Evolutionary conservation across 306 rosid species (phyloP), one percentile per base, ranked within the genome.

Genomic region (Betula pendula): DNA sequence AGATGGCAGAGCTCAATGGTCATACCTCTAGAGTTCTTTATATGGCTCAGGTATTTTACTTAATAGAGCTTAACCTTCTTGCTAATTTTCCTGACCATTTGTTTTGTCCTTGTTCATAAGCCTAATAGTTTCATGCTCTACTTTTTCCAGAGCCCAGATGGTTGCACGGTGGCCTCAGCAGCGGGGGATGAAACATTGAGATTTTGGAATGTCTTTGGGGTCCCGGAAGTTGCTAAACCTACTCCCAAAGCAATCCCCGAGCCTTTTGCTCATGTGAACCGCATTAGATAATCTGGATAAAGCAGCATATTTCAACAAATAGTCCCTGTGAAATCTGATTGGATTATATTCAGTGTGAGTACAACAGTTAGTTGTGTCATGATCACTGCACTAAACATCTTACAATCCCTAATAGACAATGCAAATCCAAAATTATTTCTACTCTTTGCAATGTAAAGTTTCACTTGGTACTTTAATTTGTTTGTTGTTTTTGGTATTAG

Each of bases 21-120:
- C 97, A 92, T 69, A 84, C 92, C 17, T 92, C 97, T 9, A 89
- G 97, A 71, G 97, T 92, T 78, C 91, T 90, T 42, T 89, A 22
- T 67, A 87, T 93, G 94, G 80, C 92, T 19, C 70, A 65, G 70
- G 70, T 65, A 63, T 33, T 8, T 15, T 16, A 33, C 17, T 19
- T 9, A 38, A 62, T 1, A 13, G 7, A 60, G 38, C 29, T 27
- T 60, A 35, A 29, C 29, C 9, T 60, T 16, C 67, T 65, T 65
- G 48, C 17, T 65, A 3, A 33, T 55, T 20, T 20, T 55, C 55
- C 55, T 50, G 19, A 4, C 50, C 50, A 45, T 45, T n/a, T n/a
- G 13, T 56, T 25, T 24, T 22, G 0, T 20, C 20, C 10, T 13
- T 31, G 15, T 65, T 65, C 70, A 35, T 35, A n/a, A n/a, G 12